phyloP scores from a whole-genome alignment of 306 rosid species.

The Benincasa hispida region DNA sequence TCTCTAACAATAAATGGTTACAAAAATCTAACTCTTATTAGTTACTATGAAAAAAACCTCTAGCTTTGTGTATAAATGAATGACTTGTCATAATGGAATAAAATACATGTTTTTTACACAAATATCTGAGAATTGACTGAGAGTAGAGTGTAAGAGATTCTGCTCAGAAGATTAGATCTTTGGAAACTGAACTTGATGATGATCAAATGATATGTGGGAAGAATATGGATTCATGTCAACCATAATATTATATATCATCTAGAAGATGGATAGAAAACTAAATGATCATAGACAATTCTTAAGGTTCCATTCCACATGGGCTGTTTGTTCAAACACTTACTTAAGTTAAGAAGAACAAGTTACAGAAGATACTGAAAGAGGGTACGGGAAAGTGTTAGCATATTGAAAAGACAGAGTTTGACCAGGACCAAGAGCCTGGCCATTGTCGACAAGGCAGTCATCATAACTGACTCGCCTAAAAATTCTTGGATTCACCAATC shows the following conservation, averaged over 20 bases:
- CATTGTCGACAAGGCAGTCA: constrained; percentile 49
- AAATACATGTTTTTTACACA: neutral
- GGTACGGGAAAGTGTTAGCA: constrained; percentile 35
- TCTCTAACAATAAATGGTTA: neutral
- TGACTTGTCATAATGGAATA: neutral
- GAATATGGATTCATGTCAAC: neutral
- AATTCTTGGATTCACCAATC: constrained; percentile 33
- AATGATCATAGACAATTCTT: neutral
- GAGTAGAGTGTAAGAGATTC: neutral
- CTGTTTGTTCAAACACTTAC: neutral
- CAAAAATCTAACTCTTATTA: neutral
- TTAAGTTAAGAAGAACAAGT: constrained; percentile 12
- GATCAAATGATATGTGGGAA: neutral
- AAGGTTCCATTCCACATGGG: neutral
- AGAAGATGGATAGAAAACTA: neutral
- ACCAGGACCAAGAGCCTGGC: constrained; percentile 31
- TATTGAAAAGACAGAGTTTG: constrained; percentile 39
- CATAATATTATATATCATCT: neutral
- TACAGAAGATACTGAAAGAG: constrained; percentile 45
- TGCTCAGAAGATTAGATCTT: neutral
- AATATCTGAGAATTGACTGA: neutral
- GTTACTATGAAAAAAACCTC: neutral
- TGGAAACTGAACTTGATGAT: neutral
- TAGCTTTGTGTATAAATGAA: neutral
- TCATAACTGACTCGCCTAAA: constrained; percentile 30